phyloP scores from a whole-genome alignment of 2,329 filamentous ascomycete species.

The Purpureocillium lavendulum region DNA sequence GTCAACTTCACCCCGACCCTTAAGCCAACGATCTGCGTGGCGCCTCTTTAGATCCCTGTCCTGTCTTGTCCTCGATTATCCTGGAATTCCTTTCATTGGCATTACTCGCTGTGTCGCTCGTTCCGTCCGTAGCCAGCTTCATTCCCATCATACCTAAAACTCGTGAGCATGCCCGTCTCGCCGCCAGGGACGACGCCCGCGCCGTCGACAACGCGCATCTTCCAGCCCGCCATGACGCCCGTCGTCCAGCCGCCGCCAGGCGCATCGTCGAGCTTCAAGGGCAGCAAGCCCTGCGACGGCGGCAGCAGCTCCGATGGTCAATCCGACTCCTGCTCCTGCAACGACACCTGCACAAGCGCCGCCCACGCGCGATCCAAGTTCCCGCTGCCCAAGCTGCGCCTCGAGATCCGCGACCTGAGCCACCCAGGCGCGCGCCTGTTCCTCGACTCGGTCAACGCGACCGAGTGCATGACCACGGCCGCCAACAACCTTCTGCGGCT shows the following conservation, averaged over 20 bases:
- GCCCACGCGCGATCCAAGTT: conserved; percentile 19
- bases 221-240: conserved; percentile 17
- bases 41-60: too few relatives aligned
- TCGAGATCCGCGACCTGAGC: conserved; percentile 49
- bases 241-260: too few relatives aligned
- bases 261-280: too few relatives aligned
- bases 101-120: too few relatives aligned
- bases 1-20: too few relatives aligned
- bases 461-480: conserved; percentile 52
- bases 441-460: conserved; percentile 55
- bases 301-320: neutral
- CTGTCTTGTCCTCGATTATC: too few relatives aligned
- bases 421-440: conserved; percentile 59
- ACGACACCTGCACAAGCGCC: neutral
- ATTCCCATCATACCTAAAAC: too few relatives aligned
- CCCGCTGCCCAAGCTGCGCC: conserved; percentile 45
- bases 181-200: conserved; percentile 13
- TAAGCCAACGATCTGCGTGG: too few relatives aligned
- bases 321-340: too few relatives aligned
- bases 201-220: conserved; percentile 12
- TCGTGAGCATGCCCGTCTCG: neutral
- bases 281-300: neutral
- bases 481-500: conserved; percentile 60
- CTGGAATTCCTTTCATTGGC: too few relatives aligned
- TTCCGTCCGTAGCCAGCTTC: too few relatives aligned